Percentiles rank a stretch among this genome's conserved stretches.
These are phyloP conservation scores for Xerocomellus chrysenteron DNA, from an alignment of 768 basidiomycete genomes.

Conservation along the genomic window DNA sequence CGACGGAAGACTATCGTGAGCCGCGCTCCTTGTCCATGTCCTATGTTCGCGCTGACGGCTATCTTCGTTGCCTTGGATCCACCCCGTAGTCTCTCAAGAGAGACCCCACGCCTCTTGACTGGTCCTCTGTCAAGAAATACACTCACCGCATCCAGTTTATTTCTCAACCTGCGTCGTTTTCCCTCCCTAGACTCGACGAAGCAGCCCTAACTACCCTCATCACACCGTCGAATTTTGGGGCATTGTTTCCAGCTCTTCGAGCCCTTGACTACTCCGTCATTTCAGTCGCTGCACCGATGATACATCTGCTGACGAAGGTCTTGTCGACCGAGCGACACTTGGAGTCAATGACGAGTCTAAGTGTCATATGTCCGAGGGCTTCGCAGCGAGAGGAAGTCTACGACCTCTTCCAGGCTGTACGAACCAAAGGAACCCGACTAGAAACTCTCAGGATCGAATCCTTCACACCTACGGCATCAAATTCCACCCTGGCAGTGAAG, in stretches of 20 bases:
- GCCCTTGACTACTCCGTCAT: conserved; percentile 29
- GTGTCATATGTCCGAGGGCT: conserved; percentile 26
- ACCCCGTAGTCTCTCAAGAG: conserved; percentile 22
- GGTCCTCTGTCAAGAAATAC: conserved; percentile 24
- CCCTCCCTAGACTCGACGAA: conserved; percentile 26
- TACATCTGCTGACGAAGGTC: conserved; percentile 19
- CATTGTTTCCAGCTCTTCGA: conserved; percentile 25
- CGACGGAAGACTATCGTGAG: conserved; percentile 25
- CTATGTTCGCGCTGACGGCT: neutral
- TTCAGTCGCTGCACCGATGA: conserved; percentile 20
- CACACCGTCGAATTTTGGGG: conserved; percentile 18
- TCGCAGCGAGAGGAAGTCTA: conserved; percentile 17
- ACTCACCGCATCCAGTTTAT: conserved; percentile 24
- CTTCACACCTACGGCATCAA: conserved; percentile 13
- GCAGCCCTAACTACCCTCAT: conserved; percentile 22
- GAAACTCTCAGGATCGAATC: conserved; percentile 24
- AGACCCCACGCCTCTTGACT: conserved; percentile 19
- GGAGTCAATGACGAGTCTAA: conserved; percentile 19
- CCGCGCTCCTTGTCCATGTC: neutral
- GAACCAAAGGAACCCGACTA: conserved; percentile 18
- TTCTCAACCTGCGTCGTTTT: conserved; percentile 23
- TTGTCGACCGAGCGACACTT: conserved; percentile 18
- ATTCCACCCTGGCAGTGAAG: conserved; percentile 14
- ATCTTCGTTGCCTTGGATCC: neutral
- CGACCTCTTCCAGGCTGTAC: conserved; percentile 24